Base-by-base conservation (phyloP, 371 early-diverging fungal species). In the Actinomortierella ambigua region DNA sequence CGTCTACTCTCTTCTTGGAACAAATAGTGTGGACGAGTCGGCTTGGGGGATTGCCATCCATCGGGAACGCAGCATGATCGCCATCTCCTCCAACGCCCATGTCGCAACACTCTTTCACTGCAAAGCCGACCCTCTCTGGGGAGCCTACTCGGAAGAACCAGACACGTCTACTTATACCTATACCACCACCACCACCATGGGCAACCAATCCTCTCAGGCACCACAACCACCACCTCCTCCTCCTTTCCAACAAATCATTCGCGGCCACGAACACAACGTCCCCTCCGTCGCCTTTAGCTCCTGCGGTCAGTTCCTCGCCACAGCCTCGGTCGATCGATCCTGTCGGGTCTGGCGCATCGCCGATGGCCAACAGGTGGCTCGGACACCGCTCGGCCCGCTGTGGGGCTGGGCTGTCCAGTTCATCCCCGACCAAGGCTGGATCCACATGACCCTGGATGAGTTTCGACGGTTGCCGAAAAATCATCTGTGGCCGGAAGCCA, bases 41-140 rank as follows among this genome's bases (percentile, higher is more conserved):
- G 75, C 81, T 3, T 84, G 85, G 85, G 81, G 83, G 2, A 52
- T 82, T 23, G 85, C 79, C 1, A 70, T 77, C 22, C 76, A 80
- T 55, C 56, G 76, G 1, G 68, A 61, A 18, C 49, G 27, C 34
- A 55, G 77, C 13, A 61, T 81, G 34, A 59, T 84, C 23, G 85
- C 81, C 1, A 70, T 77, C 3, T 76, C 77, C 13, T 65, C 77
- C 41, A 84, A 84, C 53, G 66, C 78, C 0, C 79, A 79, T 56
- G 62, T 57, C 0, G 68, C 78, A 0, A 77, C 78, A 0, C 55
- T 84, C 20, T 84, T 76, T 66, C 59, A 66, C 46, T 71, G 66
- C 48, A 66, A 66, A 20, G 56, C 58, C 28, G 66, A 43, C 48
- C 24, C 15, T 53, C 64, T 23, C 57, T 50, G 18, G 41, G 57